These are phyloP conservation scores for apple (Malus domestica) DNA, from an alignment of 306 rosid species.

Conservation along the genomic window DNA sequence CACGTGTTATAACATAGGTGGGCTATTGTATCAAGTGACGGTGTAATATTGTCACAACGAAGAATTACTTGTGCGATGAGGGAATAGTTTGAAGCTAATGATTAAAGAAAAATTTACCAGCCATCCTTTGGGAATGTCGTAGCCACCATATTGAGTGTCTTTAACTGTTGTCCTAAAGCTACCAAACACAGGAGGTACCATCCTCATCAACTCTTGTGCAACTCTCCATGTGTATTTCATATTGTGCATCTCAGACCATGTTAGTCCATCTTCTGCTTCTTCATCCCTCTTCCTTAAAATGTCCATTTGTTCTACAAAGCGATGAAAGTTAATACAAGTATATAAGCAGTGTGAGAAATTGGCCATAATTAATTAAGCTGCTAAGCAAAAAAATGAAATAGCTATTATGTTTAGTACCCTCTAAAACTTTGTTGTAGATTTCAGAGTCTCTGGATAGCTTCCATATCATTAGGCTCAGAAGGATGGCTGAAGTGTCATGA, in stretches of 20 bases:
- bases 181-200: constrained; percentile 43
- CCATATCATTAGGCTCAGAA: constrained; percentile 42
- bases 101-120: constrained; percentile 13
- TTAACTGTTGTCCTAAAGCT: constrained; percentile 36
- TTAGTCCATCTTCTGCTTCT: constrained; percentile 26
- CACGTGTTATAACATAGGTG: no score
- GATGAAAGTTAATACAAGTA: neutral
- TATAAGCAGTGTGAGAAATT: neutral
- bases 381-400: neutral
- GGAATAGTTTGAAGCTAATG: neutral
- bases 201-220: constrained; percentile 45
- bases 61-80: no score
- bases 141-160: constrained; percentile 35
- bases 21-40: no score
- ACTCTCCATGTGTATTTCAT: constrained; percentile 61
- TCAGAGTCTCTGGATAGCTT: constrained; percentile 38
- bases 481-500: constrained; percentile 43
- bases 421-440: constrained; percentile 38
- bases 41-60: no score
- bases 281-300: constrained; percentile 30
- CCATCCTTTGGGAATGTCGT: constrained; percentile 55
- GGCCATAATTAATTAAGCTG: neutral
- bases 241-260: constrained; percentile 43
- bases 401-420: constrained; percentile 15
- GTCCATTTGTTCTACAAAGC: constrained; percentile 31